A percentile compares a stretch with the other conserved stretches of the same genome.
Conservation (phyloP, 2,329 filamentous ascomycete genomes). For the Zopfia rhizophila region DNA sequence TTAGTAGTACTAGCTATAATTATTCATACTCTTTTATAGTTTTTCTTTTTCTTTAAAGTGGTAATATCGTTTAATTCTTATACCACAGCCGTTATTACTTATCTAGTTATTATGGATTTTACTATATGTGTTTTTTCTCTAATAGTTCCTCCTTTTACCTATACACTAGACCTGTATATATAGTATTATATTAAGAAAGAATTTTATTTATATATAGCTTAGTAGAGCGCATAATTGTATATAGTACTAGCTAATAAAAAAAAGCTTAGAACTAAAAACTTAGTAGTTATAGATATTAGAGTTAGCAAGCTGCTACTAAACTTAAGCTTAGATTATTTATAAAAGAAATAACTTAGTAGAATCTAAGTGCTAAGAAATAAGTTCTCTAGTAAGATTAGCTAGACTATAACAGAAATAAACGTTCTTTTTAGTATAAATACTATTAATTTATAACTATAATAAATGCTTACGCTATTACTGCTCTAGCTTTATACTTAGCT, state of each 20-base stretch:
- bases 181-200: slow-evolving; percentile 31
- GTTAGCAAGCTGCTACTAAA: slow-evolving; percentile 77
- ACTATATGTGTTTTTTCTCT: slow-evolving; percentile 35
- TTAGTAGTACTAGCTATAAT: too few species aligned
- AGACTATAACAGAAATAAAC: slow-evolving; percentile 81
- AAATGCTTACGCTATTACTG: slow-evolving; percentile 70
- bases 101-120: slow-evolving; percentile 48
- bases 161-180: slow-evolving; percentile 32
- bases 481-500: slow-evolving; percentile 48
- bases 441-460: slow-evolving; percentile 84
- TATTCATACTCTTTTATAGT: too few species aligned
- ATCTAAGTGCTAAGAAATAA: slow-evolving; percentile 73
- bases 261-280: slow-evolving; percentile 75
- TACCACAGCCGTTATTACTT: slow-evolving; percentile 25
- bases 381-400: slow-evolving; percentile 73
- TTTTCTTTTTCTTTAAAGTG: slow-evolving; percentile 22
- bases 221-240: slow-evolving; percentile 25
- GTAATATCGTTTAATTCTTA: slow-evolving; percentile 29
- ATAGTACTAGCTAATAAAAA: slow-evolving; percentile 64
- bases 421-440: slow-evolving; percentile 89
- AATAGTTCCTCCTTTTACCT: slow-evolving; percentile 32
- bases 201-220: slow-evolving; percentile 23
- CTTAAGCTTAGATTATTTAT: slow-evolving; percentile 65
- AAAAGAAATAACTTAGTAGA: slow-evolving; percentile 78
- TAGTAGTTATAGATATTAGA: slow-evolving; percentile 78